These are phyloP conservation scores for Malassezia caprae DNA, from an alignment of 1,284 basidiomycete genomes.

Conservation along the genomic window DNA sequence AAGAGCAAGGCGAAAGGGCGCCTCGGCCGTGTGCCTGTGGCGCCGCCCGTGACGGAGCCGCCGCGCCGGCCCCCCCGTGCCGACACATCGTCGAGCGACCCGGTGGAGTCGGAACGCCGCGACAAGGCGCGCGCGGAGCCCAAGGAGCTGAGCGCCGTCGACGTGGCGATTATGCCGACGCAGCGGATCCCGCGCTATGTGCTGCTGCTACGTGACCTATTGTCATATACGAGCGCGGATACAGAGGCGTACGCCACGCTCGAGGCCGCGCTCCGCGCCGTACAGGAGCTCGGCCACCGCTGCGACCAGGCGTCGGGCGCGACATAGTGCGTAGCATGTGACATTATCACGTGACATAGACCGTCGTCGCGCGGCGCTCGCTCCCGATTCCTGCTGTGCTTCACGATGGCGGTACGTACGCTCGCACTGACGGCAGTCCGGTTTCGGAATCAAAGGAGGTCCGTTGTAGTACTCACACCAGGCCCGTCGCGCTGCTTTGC, in stretches of 20 bases:
- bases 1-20: constrained; percentile 30
- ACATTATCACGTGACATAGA: neutral
- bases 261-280: constrained; percentile 6
- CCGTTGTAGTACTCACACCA: constrained; percentile 41
- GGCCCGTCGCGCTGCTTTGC: constrained; percentile 80
- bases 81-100: neutral
- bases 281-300: constrained; percentile 15
- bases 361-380: neutral
- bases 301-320: constrained; percentile 13
- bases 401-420: constrained; percentile 1
- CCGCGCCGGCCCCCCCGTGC: neutral
- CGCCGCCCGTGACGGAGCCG: constrained; percentile 10
- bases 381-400: neutral
- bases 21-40: constrained; percentile 28
- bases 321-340: neutral
- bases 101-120: neutral
- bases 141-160: constrained; percentile 35
- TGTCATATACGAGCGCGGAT: constrained; percentile 31
- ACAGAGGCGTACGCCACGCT: constrained; percentile 24
- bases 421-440: constrained; percentile 50
- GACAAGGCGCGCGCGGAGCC: constrained; percentile 3
- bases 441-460: constrained; percentile 63
- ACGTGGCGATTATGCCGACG: constrained; percentile 44
- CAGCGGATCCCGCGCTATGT: constrained; percentile 39
- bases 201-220: constrained; percentile 34